Evolutionary conservation across 1,284 basidiomycete genomes (phyloP), one percentile per base, ranked within the genome.

Genomic region (Porphyrellus sp.): DNA sequence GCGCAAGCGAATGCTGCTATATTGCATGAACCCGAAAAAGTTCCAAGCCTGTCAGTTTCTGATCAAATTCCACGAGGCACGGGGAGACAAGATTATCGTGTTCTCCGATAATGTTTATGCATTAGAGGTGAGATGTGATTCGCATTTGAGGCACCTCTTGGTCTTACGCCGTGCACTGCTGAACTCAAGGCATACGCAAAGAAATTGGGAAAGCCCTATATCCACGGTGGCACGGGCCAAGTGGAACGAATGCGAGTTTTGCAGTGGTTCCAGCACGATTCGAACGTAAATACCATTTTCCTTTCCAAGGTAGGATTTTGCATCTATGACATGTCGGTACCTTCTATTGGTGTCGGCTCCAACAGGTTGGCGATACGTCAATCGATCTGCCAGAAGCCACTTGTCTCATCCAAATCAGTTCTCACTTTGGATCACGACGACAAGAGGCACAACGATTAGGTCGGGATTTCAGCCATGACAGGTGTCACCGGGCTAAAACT

Each of bases 1-100:
- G 34, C 81, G 97, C 52, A 97, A 97, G 71, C 86, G 92, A 60
- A 98, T 97, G 83, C 79, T 99, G 28, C 79, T 99, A 13, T 98
- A 98, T 70, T 98, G 94, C 77, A 99, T 99, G 97, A 99, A 99
- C 68, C 97, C 97, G 21, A 93, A 91, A 70, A 99, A 99, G 76
- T 98, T 99, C 71, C 97, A 99, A 72, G 95, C 96, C 5, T 98
- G 94, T 69, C 97, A 99, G 68, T 99, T 98, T 74, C 77, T 99
- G 55, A 99, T 99, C 76, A 92, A 96, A 66, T 99, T 96, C 64
- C 97, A 99, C 70, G 97, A 99, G 75, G 88, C 89, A 57, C 81
- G 97, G 60, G 97, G 97, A 9, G 97, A 99, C 77, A 99, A 99
- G 76, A 94, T 99, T 63, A 99, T 99, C 55, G 97, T 99, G 4